Conservation (phyloP, 1,284 basidiomycete species). For the Leccinum griseonigrum region DNA sequence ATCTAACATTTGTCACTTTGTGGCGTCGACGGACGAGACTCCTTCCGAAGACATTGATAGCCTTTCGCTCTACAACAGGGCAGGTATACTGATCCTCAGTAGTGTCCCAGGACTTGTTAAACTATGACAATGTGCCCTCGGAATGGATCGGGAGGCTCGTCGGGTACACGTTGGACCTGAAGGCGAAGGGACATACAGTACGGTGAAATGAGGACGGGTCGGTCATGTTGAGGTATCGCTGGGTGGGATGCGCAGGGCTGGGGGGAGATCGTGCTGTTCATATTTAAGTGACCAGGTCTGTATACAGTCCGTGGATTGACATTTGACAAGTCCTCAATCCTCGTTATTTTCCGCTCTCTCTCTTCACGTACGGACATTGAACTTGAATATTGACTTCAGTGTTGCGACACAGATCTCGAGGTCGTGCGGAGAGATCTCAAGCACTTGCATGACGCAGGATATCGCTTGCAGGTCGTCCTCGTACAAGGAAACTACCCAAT, state of each 20-base stretch:
- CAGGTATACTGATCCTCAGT: not conserved
- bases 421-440: slow-evolving; percentile 58
- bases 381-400: not conserved
- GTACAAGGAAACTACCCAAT: slow-evolving; percentile 46
- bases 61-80: slow-evolving; percentile 53
- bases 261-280: slow-evolving; percentile 81
- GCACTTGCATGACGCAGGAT: slow-evolving; percentile 71
- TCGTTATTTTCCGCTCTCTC: not conserved
- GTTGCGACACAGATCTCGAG: slow-evolving; percentile 42
- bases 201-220: slow-evolving; percentile 71
- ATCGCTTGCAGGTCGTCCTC: slow-evolving; percentile 82
- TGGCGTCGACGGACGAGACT: slow-evolving; percentile 55
- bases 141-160: slow-evolving; percentile 93
- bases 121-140: slow-evolving; percentile 92
- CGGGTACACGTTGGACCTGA: slow-evolving; percentile 89
- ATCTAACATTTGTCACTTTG: slow-evolving; percentile 11
- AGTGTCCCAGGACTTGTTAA: slow-evolving; percentile 85
- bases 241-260: slow-evolving; percentile 70
- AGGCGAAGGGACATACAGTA: slow-evolving; percentile 71
- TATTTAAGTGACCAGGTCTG: slow-evolving; percentile 70
- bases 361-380: not conserved
- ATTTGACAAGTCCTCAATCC: not conserved
- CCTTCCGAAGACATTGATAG: slow-evolving; percentile 70
- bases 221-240: slow-evolving; percentile 69
- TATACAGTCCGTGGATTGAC: not conserved